Conservation (phyloP, 2,329 filamentous ascomycete species). For the Rutstroemia sp. region DNA sequence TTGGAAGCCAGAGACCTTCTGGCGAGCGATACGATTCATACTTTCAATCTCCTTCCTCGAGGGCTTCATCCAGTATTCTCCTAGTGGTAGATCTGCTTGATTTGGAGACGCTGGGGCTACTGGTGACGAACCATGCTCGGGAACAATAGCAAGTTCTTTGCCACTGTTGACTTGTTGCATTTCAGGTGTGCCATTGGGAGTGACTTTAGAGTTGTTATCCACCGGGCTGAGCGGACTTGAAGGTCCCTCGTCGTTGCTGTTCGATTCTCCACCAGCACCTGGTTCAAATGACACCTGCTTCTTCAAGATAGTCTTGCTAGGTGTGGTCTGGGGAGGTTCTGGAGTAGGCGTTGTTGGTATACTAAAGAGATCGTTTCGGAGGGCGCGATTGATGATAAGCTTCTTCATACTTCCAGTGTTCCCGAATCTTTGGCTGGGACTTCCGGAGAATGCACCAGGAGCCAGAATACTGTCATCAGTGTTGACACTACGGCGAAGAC, state of each 20-base stretch:
- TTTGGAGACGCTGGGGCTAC: constrained; percentile 1
- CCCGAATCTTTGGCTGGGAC: constrained; percentile 55
- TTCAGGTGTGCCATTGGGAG: constrained; percentile 45
- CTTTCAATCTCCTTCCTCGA: constrained; percentile 64
- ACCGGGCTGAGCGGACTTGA: background rate
- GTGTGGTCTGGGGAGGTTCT: constrained; percentile 30
- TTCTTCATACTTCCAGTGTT: constrained; percentile 73
- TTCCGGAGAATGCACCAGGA: constrained; percentile 75
- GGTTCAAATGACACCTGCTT: constrained; percentile 93
- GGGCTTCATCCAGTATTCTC: constrained; percentile 83
- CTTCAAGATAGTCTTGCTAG: constrained; percentile 49
- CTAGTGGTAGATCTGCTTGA: constrained; percentile 38
- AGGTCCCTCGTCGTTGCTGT: background rate
- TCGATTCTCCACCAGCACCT: constrained; percentile 19
- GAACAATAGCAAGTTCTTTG: constrained; percentile 72
- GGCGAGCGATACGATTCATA: constrained; percentile 74
- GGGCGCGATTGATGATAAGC: constrained; percentile 81
- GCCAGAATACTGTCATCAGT: constrained; percentile 79
- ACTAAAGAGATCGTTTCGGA: constrained; percentile 66
- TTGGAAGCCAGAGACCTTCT: constrained; percentile 65
- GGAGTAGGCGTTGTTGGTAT: constrained; percentile 38
- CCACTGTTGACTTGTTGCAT: constrained; percentile 60
- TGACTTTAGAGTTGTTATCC: background rate
- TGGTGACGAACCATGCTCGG: constrained; percentile 53
- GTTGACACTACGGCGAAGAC: constrained; percentile 72